Evolutionary conservation across 495 filamentous ascomycete species (phyloP).

Genomic region (Bryoglossum gracile): DNA sequence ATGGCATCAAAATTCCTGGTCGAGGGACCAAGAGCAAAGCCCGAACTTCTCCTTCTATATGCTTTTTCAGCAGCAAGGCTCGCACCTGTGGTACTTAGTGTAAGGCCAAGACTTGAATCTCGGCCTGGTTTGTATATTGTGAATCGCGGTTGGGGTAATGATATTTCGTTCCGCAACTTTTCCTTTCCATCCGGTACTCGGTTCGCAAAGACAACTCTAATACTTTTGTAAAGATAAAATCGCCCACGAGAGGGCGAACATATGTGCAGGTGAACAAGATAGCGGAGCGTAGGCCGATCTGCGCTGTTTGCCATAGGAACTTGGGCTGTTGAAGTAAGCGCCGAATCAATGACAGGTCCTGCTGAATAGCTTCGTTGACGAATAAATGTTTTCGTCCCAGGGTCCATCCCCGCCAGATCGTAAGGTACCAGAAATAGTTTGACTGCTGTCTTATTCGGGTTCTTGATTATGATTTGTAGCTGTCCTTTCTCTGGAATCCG

Average conservation of each 20-base stretch:
- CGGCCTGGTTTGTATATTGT: constrained; percentile 70
- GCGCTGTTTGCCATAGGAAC: constrained; percentile 27
- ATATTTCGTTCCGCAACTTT: constrained; percentile 82
- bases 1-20: constrained; percentile 30
- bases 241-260: constrained; percentile 79
- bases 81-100: constrained; percentile 26
- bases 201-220: constrained; percentile 96
- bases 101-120: constrained; percentile 34
- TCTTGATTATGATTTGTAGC: constrained; percentile 94
- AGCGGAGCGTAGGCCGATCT: constrained; percentile 77
- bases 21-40: constrained; percentile 36
- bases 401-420: constrained; percentile 90
- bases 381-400: constrained; percentile 93
- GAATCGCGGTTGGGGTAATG: constrained; percentile 81
- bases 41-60: constrained; percentile 49
- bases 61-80: constrained; percentile 47
- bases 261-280: constrained; percentile 90
- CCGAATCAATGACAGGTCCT: constrained; percentile 59
- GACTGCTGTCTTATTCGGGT: constrained; percentile 92
- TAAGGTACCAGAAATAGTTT: constrained; percentile 95
- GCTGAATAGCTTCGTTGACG: constrained; percentile 91
- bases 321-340: constrained; percentile 16
- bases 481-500: constrained; percentile 93
- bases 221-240: constrained; percentile 83
- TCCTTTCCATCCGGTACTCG: constrained; percentile 96